Percentiles rank a stretch among this genome's conserved stretches.
Evolutionary conservation across 2,329 filamentous ascomycete species (phyloP).

Genomic region (Clarireedia hainanense): DNA sequence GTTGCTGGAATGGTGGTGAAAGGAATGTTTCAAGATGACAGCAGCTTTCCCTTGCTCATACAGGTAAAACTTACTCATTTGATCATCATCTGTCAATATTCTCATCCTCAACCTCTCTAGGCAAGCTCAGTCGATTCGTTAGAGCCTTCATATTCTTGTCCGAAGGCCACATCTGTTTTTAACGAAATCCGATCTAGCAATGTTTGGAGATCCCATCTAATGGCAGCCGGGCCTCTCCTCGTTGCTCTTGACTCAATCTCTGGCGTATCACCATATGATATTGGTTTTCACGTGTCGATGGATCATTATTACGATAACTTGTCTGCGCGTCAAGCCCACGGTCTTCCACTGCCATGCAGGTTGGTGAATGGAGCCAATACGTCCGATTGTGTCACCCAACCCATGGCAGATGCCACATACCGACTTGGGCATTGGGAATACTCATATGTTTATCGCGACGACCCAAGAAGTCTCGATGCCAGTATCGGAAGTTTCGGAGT

Average conservation of each 20-base stretch:
- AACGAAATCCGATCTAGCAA: conserved; percentile 38
- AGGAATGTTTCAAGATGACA: conserved; percentile 53
- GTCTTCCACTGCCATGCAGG: conserved; percentile 63
- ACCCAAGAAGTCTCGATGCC: conserved; percentile 51
- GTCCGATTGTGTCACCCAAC: conserved; percentile 52
- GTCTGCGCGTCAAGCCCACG: conserved; percentile 69
- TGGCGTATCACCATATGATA: conserved; percentile 47
- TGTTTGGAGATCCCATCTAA: conserved; percentile 58
- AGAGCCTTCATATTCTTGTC: conserved; percentile 65
- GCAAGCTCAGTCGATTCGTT: conserved; percentile 58
- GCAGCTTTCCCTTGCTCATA: conserved; percentile 39
- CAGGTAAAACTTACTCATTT: conserved; percentile 30
- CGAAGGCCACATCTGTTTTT: conserved; percentile 38
- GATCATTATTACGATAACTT: conserved; percentile 86
- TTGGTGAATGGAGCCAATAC: conserved; percentile 38
- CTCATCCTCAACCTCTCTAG: conserved; percentile 7
- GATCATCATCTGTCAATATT: not conserved
- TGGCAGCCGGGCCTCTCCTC: conserved; percentile 47
- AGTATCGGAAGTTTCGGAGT: conserved; percentile 59
- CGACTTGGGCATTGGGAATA: conserved; percentile 76
- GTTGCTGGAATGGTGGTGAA: conserved; percentile 67
- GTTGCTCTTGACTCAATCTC: conserved; percentile 57
- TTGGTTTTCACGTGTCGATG: conserved; percentile 61
- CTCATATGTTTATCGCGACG: conserved; percentile 66
- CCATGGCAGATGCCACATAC: conserved; percentile 61